Percentiles rank a stretch among this genome's conserved stretches.
phyloP scores from a whole-genome alignment of 441 rosid genomes.

The Melastoma candidum region DNA sequence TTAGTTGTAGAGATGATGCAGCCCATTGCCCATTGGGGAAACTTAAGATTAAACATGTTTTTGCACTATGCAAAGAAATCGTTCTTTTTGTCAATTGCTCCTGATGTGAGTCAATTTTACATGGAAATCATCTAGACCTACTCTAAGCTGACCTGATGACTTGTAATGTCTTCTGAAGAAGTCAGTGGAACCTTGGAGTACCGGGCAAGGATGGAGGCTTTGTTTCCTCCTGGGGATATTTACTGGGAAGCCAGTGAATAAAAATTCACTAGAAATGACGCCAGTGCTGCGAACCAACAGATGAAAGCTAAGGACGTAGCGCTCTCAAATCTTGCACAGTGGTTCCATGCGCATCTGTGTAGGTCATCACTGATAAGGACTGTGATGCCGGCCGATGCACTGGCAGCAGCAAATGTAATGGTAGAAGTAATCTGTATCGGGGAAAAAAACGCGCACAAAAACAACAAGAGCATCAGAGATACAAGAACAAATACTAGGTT shows the following conservation, averaged over 20 bases:
- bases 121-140: too few relatives aligned
- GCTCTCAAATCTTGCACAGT: conserved; percentile 53
- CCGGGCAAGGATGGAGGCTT: neutral
- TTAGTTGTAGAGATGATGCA: too few relatives aligned
- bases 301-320: conserved; percentile 86
- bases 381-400: conserved; percentile 84
- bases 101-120: too few relatives aligned
- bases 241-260: conserved; percentile 64
- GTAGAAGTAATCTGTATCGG: conserved; percentile 61
- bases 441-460: conserved; percentile 1
- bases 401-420: conserved; percentile 71
- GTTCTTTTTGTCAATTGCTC: too few relatives aligned
- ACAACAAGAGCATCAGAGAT: neutral
- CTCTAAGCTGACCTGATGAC: too few relatives aligned
- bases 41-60: too few relatives aligned
- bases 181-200: too few relatives aligned
- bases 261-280: conserved; percentile 68
- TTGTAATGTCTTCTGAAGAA: too few relatives aligned
- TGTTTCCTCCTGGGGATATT: conserved; percentile 6
- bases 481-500: neutral
- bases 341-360: conserved; percentile 37
- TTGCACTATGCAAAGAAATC: too few relatives aligned
- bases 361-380: conserved; percentile 65
- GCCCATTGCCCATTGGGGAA: too few relatives aligned
- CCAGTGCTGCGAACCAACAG: conserved; percentile 66